Percentiles rank a stretch among this genome's conserved stretches.
Conservation (phyloP, 768 basidiomycete species). For the Agaricus blazei region DNA sequence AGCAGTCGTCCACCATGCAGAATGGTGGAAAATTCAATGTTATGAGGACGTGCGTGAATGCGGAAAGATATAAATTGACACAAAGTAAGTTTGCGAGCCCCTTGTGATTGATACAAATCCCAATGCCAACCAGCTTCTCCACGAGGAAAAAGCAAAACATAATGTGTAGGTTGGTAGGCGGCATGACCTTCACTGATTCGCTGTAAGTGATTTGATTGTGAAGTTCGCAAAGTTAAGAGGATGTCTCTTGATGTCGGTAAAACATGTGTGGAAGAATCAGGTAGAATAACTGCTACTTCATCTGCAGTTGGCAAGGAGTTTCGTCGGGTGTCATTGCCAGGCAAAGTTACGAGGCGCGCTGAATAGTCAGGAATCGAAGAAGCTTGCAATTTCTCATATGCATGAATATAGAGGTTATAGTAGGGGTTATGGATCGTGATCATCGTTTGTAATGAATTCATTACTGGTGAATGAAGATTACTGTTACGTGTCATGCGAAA, state of each 20-base stretch:
- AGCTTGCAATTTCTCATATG: slow-evolving; percentile 4
- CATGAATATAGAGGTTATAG: slow-evolving; percentile 11
- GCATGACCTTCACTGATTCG: slow-evolving; percentile 29
- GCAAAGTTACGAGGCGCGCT: slow-evolving; percentile 12
- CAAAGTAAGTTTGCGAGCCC: neutral
- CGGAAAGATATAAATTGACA: neutral
- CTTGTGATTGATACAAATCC: slow-evolving; percentile 36
- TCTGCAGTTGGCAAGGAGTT: slow-evolving; percentile 40
- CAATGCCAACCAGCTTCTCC: slow-evolving; percentile 41
- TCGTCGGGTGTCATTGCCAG: slow-evolving; percentile 23
- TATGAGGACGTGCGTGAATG: neutral
- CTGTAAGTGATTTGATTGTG: slow-evolving; percentile 16
- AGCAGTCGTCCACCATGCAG: slow-evolving; percentile 34
- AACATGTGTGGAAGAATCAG: slow-evolving; percentile 20
- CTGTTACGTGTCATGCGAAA: neutral
- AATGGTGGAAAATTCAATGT: slow-evolving; percentile 19
- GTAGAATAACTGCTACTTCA: slow-evolving; percentile 34
- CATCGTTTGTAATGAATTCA: slow-evolving; percentile 12
- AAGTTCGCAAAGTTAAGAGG: slow-evolving; percentile 19
- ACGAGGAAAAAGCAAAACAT: slow-evolving; percentile 38
- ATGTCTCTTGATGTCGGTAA: slow-evolving; percentile 25
- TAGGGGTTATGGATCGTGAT: slow-evolving; percentile 8
- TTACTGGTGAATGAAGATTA: neutral
- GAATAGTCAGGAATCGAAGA: neutral
- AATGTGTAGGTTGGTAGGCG: slow-evolving; percentile 33